These are phyloP conservation scores for Colletotrichum cereale DNA, from an alignment of 2,329 filamentous ascomycete genomes.

Conservation along the genomic window DNA sequence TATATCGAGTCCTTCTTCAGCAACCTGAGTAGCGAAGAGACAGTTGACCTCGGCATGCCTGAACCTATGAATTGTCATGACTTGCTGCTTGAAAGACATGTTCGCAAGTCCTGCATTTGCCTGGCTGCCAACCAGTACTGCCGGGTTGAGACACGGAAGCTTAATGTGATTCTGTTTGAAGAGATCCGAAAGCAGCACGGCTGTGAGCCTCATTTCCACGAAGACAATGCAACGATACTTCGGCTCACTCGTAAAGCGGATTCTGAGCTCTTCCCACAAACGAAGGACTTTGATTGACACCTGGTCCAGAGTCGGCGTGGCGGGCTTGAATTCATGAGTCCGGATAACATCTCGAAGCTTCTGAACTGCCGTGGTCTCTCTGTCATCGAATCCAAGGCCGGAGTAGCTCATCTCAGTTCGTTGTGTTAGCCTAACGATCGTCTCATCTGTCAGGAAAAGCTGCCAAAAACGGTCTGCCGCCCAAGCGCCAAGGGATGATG, in stretches of 20 bases:
- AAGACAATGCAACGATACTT: slow-evolving; percentile 87
- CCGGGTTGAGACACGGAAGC: slow-evolving; percentile 70
- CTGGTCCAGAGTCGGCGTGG: slow-evolving; percentile 48
- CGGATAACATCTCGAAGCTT: slow-evolving; percentile 69
- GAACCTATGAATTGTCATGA: slow-evolving; percentile 77
- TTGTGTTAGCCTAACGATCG: slow-evolving; percentile 71
- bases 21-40: slow-evolving; percentile 75
- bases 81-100: slow-evolving; percentile 79
- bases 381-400: slow-evolving; percentile 57
- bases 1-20: slow-evolving; percentile 76
- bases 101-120: slow-evolving; percentile 14
- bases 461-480: slow-evolving; percentile 86
- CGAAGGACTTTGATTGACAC: slow-evolving; percentile 81
- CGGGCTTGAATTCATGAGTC: slow-evolving; percentile 59
- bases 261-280: slow-evolving; percentile 70
- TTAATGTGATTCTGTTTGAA: slow-evolving; percentile 68
- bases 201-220: slow-evolving; percentile 82
- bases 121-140: slow-evolving; percentile 62
- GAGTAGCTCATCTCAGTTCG: slow-evolving; percentile 53
- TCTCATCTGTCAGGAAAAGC: slow-evolving; percentile 73
- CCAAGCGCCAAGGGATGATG: slow-evolving; percentile 82
- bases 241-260: slow-evolving; percentile 70
- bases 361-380: slow-evolving; percentile 67
- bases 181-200: slow-evolving; percentile 77
- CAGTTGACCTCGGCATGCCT: slow-evolving; percentile 71